phyloP scores from a whole-genome alignment of 2,329 filamentous ascomycete genomes.

The Torrubiellomyces zombiae region DNA sequence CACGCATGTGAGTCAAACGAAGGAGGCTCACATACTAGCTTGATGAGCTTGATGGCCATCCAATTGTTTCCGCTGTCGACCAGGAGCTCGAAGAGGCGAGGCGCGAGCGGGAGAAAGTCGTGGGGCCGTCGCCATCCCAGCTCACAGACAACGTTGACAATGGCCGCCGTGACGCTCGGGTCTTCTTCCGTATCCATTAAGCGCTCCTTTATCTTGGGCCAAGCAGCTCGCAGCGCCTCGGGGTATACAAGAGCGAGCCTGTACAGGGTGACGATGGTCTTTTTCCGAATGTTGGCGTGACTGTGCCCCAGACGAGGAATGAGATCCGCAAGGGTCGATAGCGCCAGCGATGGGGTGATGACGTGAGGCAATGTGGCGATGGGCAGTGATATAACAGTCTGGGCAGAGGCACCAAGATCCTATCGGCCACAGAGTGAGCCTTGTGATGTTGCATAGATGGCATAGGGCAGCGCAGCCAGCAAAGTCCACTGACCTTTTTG shows the following conservation, averaged over 20 bases:
- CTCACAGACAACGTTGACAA: slow-evolving; percentile 94
- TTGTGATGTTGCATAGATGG: too few species aligned
- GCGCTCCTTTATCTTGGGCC: slow-evolving; percentile 94
- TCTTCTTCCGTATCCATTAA: slow-evolving; percentile 83
- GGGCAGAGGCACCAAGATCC: slow-evolving; percentile 58
- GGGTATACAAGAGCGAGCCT: slow-evolving; percentile 90
- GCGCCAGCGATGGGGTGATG: slow-evolving; percentile 79
- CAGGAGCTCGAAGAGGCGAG: slow-evolving; percentile 78
- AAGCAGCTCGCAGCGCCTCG: slow-evolving; percentile 77
- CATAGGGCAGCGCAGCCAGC: too few species aligned
- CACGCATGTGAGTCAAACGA: slow-evolving; percentile 13
- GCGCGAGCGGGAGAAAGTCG: slow-evolving; percentile 84
- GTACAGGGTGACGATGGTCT: slow-evolving; percentile 89
- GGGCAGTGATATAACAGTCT: slow-evolving; percentile 68
- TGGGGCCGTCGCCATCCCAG: slow-evolving; percentile 84
- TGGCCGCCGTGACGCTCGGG: slow-evolving; percentile 82
- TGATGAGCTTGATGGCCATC: slow-evolving; percentile 99
- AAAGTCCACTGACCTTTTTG: slow-evolving; percentile 52
- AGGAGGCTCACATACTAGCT: slow-evolving; percentile 43
- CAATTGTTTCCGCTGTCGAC: slow-evolving; percentile 93
- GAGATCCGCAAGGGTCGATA: slow-evolving; percentile 75
- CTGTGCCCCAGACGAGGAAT: slow-evolving; percentile 77
- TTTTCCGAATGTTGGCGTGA: slow-evolving; percentile 75
- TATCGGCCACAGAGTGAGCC: too few species aligned
- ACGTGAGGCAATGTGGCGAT: slow-evolving; percentile 86